Evolutionary conservation across 108 stramenopile species (phyloP), one percentile per base, ranked within the genome.

Genomic region (Conticribra weissflogii): DNA sequence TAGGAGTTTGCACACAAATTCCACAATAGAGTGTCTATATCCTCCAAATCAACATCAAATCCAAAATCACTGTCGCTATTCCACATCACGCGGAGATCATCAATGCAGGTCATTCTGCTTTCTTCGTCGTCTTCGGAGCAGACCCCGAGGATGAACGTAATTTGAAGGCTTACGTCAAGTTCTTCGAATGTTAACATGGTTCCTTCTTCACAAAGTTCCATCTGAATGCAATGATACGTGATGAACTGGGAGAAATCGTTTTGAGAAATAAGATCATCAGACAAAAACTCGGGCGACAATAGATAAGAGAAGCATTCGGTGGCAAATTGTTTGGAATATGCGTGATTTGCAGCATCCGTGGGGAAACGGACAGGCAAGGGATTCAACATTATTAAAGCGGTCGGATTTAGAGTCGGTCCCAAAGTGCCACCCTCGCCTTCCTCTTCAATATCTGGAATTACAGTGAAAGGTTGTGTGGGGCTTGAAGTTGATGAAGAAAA

Each of bases 201-300:
- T 23, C 31, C 28, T 4, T 49, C 51, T 28, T 52, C 25, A 21
- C 70, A 71, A 22, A 59, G 59, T 31, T 59, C 70, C 46, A 36
- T 23, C 3, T n/a, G 33, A 16, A 18, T 34, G 59, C 70, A 71
- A 29, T 29, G 51, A 59, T 61, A 0, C 4, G 25, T 30, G 18
- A 71, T 2, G 25, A 71, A 61, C 30, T n/a, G 18, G 17, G 58
- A 28, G 12, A 61, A 59, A 21, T 71, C 70, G 16, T 21, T 54
- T 60, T 71, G 70, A 1, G 59, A 61, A 3, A 71, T 33, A 18
- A 71, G 53, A 22, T 59, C 59, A 61, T 71, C 70, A 28, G 25
- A 24, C 12, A 31, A 14, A 15, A 33, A 15, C 12, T 23, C 22
- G 0, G 58, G 58, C 24, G 68, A 69, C 0, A 71, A 21, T 19